phyloP scores from a whole-genome alignment of 2,329 filamentous ascomycete species.

The Claviceps maximensis region DNA sequence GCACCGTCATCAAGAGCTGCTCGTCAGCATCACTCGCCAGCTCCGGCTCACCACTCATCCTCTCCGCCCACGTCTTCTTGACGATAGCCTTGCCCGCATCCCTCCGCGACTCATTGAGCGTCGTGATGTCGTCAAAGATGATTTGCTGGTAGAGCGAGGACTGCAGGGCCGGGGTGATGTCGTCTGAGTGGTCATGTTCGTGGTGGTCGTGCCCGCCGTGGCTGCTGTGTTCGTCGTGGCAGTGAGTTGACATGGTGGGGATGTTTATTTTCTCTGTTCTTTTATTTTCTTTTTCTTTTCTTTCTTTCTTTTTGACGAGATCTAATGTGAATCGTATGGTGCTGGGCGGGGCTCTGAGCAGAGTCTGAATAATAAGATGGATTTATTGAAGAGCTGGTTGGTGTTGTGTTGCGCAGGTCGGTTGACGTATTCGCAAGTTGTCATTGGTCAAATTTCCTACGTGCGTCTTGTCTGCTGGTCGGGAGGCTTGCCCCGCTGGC shows the following conservation, averaged over 20 bases:
- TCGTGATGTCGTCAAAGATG: conserved; percentile 71
- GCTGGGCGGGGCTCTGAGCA: too few relatives aligned
- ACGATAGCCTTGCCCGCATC: conserved; percentile 62
- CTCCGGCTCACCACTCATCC: conserved; percentile 58
- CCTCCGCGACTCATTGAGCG: conserved; percentile 65
- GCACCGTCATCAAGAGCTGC: conserved; percentile 84
- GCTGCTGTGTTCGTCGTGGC: conserved; percentile 39
- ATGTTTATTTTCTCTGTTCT: too few relatives aligned
- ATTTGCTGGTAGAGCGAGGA: conserved; percentile 86
- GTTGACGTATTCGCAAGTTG: too few relatives aligned
- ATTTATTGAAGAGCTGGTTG: too few relatives aligned
- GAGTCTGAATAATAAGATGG: too few relatives aligned
- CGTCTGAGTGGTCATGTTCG: conserved; percentile 78
- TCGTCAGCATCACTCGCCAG: conserved; percentile 80
- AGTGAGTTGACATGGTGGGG: conserved; percentile 32
- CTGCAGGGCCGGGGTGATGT: conserved; percentile 83
- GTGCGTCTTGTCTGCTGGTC: background rate
- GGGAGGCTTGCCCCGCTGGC: too few relatives aligned
- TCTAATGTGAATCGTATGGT: too few relatives aligned
- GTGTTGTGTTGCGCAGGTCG: background rate
- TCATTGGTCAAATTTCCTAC: too few relatives aligned
- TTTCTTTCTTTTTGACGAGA: too few relatives aligned
- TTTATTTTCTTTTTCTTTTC: too few relatives aligned
- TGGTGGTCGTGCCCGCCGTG: conserved; percentile 36
- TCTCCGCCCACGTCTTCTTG: conserved; percentile 83